Evolutionary conservation across 2,329 filamentous ascomycete species (phyloP).

Genomic region (Colletotrichum destructivum): DNA sequence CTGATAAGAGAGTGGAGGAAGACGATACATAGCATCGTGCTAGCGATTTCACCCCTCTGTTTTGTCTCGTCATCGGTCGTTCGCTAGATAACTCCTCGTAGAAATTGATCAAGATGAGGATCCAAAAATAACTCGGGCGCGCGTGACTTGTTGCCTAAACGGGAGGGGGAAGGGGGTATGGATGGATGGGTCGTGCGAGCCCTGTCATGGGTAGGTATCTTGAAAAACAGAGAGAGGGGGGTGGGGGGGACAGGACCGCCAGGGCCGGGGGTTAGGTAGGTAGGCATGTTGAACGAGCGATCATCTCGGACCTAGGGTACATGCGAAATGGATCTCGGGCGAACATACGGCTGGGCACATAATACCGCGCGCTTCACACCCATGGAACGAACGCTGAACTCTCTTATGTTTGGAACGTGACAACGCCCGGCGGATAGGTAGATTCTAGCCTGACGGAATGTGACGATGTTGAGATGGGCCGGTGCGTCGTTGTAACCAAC

Average conservation of each 20-base stretch:
- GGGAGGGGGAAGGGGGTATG: too few species aligned
- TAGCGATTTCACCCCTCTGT: neutral
- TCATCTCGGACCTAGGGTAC: neutral
- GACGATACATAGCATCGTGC: neutral
- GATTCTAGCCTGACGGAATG: too few species aligned
- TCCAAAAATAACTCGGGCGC: neutral
- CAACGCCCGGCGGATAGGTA: neutral
- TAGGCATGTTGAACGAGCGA: too few species aligned
- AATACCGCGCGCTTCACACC: neutral
- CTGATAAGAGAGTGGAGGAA: neutral
- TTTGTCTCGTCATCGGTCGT: neutral
- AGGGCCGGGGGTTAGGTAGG: neutral
- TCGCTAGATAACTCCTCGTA: constrained; percentile 1
- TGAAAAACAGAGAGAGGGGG: neutral
- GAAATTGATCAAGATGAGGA: neutral
- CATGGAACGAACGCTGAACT: neutral
- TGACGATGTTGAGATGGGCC: neutral
- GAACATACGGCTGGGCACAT: neutral
- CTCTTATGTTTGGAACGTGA: neutral
- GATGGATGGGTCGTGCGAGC: neutral
- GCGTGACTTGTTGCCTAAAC: neutral
- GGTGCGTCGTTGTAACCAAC: neutral
- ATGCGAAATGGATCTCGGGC: neutral
- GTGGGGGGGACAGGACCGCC: neutral
- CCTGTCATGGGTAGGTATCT: too few species aligned